Base-by-base conservation (phyloP, 306 rosid species). In the Morella rubra region DNA sequence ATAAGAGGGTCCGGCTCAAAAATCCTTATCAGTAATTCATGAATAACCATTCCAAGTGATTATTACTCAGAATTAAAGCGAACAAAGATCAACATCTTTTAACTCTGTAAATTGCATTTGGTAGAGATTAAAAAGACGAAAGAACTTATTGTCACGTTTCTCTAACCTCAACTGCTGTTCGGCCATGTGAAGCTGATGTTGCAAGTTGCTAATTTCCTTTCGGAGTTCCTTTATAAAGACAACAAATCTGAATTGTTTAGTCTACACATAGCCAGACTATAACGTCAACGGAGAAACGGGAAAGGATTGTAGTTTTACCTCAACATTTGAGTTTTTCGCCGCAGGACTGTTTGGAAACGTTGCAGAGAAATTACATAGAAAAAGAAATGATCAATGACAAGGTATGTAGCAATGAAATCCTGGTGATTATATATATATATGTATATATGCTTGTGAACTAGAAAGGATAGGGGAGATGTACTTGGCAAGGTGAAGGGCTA, bases 91-190 rank as follows among this genome's bases (percentile, higher is more conserved):
- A 27, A 27, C 32, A 27, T 27, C 2, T 27, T 27, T 1, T 27
- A 27, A 1, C 32, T 27, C 2, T 27, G 32, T 27, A 27, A 27
- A 27, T 27, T 32, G 3, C 18, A 61, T 54, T 54, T n/a, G 27
- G 60, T 54, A 11, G 60, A n/a, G 24, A 54, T 54, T 54, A 18
- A 54, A 2, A 5, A 7, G 11, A n/a, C 1, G 60, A 55, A 19
- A 55, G 11, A 7, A 50, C 4, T 10, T 50, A 3, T 56, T 19
- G 62, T 24, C 59, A 37, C 13, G 27, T 45, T 59, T 59, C 19
- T 27, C 20, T 5, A 76, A 94, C 98, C 98, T 86, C 71, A 94
- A 72, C 13, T 89, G 96, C 52, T 90, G 90, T 72, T 94, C 95
- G 0, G 87, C 87, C 78, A 89, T 81, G 78, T 91, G 96, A 82